Evolutionary conservation across 169 alveolate species (phyloP).

Genomic region (Plasmodium fragile): DNA sequence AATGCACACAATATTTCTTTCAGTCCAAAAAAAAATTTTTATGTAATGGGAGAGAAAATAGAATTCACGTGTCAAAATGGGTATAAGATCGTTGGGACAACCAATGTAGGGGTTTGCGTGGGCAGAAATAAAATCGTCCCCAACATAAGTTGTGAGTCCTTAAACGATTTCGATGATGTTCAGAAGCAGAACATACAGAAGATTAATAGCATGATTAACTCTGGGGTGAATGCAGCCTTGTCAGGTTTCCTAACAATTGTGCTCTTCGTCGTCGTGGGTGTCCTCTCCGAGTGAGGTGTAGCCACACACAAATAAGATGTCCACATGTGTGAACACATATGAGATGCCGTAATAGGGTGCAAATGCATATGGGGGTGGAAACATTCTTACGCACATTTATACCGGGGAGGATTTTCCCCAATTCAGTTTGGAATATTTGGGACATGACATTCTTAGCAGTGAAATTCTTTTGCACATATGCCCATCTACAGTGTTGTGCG

Average conservation of each 20-base stretch:
- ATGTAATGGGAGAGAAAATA: conserved; percentile 51
- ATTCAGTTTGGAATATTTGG: neutral
- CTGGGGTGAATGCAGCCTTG: neutral
- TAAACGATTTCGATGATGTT: conserved; percentile 19
- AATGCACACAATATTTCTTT: conserved; percentile 22
- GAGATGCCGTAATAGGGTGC: neutral
- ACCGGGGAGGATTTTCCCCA: neutral
- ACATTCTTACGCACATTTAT: too few species aligned
- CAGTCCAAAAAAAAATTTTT: conserved; percentile 41
- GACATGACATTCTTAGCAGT: neutral
- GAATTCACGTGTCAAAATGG: conserved; percentile 52
- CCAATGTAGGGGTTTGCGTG: conserved; percentile 32
- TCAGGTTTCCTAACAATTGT: neutral
- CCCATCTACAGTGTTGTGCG: neutral
- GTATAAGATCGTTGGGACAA: conserved; percentile 48
- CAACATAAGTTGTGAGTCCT: conserved; percentile 57
- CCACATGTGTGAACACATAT: neutral
- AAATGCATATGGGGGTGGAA: neutral
- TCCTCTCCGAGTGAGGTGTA: neutral
- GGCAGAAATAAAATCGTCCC: conserved; percentile 66
- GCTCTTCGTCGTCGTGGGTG: neutral
- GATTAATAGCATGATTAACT: conserved; percentile 8
- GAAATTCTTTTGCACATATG: neutral
- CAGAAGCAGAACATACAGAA: conserved; percentile 35
- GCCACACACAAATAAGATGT: neutral